Evolutionary conservation across 202 grass and related monocot genomes (phyloP), one percentile per base, ranked within the genome.

Genomic region (Carex arenaria): DNA sequence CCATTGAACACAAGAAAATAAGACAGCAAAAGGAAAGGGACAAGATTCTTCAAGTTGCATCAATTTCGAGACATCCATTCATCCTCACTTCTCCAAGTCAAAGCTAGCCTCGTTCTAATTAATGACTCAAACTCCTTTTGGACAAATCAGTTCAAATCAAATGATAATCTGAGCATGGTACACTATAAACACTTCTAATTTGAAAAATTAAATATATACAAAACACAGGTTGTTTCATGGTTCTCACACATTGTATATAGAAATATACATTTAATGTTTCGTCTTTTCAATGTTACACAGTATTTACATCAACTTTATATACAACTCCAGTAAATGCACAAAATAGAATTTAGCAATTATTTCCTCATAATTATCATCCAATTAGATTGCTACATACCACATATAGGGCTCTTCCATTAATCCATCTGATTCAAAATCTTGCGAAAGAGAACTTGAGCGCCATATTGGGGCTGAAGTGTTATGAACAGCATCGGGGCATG

Each of bases 391-490:
- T 55, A 55, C 22, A 54, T 5, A 52, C n/a, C n/a, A n/a, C 13
- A 53, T 74, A 53, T 3, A 28, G 22, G 30, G 12, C 13, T 55
- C 32, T 76, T 76, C 14, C 19, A 56, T 7, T 32, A 12, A 30
- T 26, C 26, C 36, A 67, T 49, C 61, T 45, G 72, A 65, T 40
- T 92, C 90, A 92, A 64, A 92, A 92, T 89, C 90, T 87, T 87
- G 22, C 22, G 71, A 38, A 90, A 65, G 49, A 94, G 77, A 88
- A 97, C 43, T 67, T 94, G 94, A 71, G 88, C 85, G 78, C 91
- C 94, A 60, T 89, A 94, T 65, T 97, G 94, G 11, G 94, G 91
- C 76, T 94, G 91, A 74, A 94, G 77, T 12, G 94, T 89, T 2
- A 97, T 13, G 59, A 72, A 14, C 57, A 75, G 17, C 85, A 89